Base-by-base conservation (phyloP, 352 stramenopile species). In the Phytopythium helicoides region DNA sequence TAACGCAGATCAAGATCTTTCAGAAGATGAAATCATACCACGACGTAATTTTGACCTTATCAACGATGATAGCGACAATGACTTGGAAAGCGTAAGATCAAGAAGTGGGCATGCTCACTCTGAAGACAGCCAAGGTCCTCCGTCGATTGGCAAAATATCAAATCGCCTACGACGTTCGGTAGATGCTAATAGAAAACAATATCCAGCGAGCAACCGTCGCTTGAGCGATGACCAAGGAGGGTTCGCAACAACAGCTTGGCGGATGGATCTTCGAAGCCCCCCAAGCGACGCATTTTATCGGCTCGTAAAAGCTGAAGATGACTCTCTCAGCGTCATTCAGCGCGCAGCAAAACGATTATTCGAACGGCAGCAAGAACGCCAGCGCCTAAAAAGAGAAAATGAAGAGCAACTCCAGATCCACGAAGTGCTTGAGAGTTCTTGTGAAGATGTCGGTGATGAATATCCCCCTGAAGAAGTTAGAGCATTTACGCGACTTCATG, bases 311-410 rank as follows among this genome's bases (percentile, higher is more conserved):
- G 75, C 85, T 35, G 73, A 71, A 3, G 78, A 91, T 25, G 81
- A 89, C 52, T 87, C 80, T n/a, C 66, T 91, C 8, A 91, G 77
- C 52, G 77, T 91, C 9, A 69, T 91, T 39, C 67, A 89, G 19
- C 56, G 71, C 25, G 59, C 65, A 23, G 81, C 81, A 18, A 71
- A 73, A 38, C 65, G 65, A 19, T n/a, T 85, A 12, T 87, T 73
- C 47, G 49, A 68, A 9, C 23, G 44, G 5, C 44, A 72, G 8
- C 62, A 88, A 47, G 77, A 87, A 41, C 22, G 41, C 3, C 58
- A 81, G 21, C 54, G 46, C 37, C 42, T 47, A 15, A 42, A 62
- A 22, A 51, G 33, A 12, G 26, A 58, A 23, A 60, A 51, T 31
- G 58, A 73, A 12, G 39, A 54, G n/a, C 25, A 73, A 14, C 54